These are phyloP conservation scores for Lotus japonicus DNA, from an alignment of 306 rosid genomes.

Conservation along the genomic window DNA sequence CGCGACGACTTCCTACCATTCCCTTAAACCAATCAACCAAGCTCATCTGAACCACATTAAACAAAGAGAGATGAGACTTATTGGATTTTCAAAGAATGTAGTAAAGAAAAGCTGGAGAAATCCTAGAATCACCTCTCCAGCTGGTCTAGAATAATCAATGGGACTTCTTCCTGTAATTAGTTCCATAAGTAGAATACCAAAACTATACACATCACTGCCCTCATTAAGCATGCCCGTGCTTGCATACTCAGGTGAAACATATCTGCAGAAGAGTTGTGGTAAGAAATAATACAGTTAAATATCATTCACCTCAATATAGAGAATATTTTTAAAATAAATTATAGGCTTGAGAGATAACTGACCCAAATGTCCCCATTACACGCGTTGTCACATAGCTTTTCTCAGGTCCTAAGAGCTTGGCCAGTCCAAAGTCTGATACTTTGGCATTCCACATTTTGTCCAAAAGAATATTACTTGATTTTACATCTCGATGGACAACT, in stretches of 20 bases:
- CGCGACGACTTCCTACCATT: slow-evolving; percentile 79
- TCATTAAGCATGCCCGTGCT: slow-evolving; percentile 99
- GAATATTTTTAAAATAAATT: neutral
- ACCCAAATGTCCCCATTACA: slow-evolving; percentile 99
- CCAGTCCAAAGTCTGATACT: slow-evolving; percentile 95
- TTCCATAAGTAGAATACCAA: slow-evolving; percentile 95
- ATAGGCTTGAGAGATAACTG: slow-evolving; percentile 29
- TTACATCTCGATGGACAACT: slow-evolving; percentile 94
- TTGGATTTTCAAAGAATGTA: slow-evolving; percentile 7
- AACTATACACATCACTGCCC: slow-evolving; percentile 88
- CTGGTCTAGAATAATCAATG: slow-evolving; percentile 82
- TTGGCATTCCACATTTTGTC: slow-evolving; percentile 86
- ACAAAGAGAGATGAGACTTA: slow-evolving; percentile 7
- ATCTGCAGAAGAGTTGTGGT: slow-evolving; percentile 40
- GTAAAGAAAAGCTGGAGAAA: slow-evolving; percentile 3
- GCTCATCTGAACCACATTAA: slow-evolving; percentile 67
- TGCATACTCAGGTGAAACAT: slow-evolving; percentile 98
- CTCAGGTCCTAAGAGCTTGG: slow-evolving; percentile 83
- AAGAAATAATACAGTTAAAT: neutral
- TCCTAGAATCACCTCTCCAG: slow-evolving; percentile 68
- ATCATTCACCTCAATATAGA: neutral
- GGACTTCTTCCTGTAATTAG: slow-evolving; percentile 97
- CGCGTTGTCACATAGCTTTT: slow-evolving; percentile 89
- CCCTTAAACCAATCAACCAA: slow-evolving; percentile 97
- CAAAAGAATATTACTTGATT: slow-evolving; percentile 93